These are phyloP conservation scores for Cryphonectria naterciae DNA, from an alignment of 2,329 filamentous ascomycete species.

Conservation along the genomic window DNA sequence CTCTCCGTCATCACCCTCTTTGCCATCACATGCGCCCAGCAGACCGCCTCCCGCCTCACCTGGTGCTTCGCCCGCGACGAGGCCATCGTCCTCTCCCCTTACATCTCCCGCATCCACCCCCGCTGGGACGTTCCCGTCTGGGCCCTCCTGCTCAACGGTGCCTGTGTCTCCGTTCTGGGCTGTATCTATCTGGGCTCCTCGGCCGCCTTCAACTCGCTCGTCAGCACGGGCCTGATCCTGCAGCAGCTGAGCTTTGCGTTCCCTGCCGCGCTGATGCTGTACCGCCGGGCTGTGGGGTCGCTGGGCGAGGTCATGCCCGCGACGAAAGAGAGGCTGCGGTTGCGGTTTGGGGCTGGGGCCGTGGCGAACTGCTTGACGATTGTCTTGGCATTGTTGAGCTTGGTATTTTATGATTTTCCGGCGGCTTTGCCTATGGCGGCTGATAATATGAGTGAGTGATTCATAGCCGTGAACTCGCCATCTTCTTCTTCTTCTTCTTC, in stretches of 20 bases:
- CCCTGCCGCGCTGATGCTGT: slow-evolving; percentile 24
- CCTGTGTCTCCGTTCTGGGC: slow-evolving; percentile 20
- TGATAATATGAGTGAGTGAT: slow-evolving; percentile 23
- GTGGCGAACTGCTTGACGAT: slow-evolving; percentile 21
- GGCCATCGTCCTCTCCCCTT: slow-evolving; percentile 18
- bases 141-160: slow-evolving; percentile 20
- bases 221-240: slow-evolving; percentile 26
- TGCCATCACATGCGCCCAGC: slow-evolving; percentile 26
- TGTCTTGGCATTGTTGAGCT: slow-evolving; percentile 19
- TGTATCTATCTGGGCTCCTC: slow-evolving; percentile 26
- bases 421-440: slow-evolving; percentile 19
- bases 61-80: slow-evolving; percentile 27
- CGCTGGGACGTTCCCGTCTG: slow-evolving; percentile 19
- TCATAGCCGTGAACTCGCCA: no score
- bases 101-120: slow-evolving; percentile 17
- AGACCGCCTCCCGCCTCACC: slow-evolving; percentile 23
- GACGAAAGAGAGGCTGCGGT: slow-evolving; percentile 5
- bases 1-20: slow-evolving; percentile 15
- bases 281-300: slow-evolving; percentile 14
- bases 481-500: neutral
- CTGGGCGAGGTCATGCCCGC: slow-evolving; percentile 14
- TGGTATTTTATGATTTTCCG: slow-evolving; percentile 27
- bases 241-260: slow-evolving; percentile 28
- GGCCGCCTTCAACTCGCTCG: slow-evolving; percentile 24
- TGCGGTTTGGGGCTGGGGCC: slow-evolving; percentile 10